Base-by-base conservation (phyloP, 225 moss, liverwort and hornwort species). In the Anthoceros angustus region DNA sequence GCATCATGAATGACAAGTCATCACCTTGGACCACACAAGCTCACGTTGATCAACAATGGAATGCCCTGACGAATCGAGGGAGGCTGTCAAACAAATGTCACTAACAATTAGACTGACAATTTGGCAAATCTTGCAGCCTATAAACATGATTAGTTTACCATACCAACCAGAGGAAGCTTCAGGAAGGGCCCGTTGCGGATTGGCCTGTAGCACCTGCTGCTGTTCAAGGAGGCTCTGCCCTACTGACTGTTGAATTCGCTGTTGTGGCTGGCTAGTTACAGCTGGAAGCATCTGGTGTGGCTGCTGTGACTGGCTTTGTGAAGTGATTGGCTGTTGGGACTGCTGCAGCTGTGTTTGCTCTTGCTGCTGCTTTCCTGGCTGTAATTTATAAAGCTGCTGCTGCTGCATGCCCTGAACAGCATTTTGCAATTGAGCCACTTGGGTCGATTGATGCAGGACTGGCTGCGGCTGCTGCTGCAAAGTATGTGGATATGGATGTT, bases 291-390 rank as follows among this genome's bases (percentile, higher is more conserved):
- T 72, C 65, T 78, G 81, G 42, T 64, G 64, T 64, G 82, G 73
- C 77, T 84, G 84, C 69, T 85, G 85, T 24, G 85, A 82, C 69
- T 85, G 85, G n/a, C 80, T 80, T 21, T 79, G 80, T 32, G 82
- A 79, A 68, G 85, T 75, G 67, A 75, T 65, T 46, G 74, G 70
- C 63, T 67, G 72, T 64, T 78, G 80, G 71, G 78, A 78, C 73
- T 73, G 77, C n/a, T 63, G 43, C 16, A 32, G 43, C 12, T 42
- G 26, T 21, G 8, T 42, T 42, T 42, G 46, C 24, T 80, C 78
- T 72, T 82, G 84, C 70, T 84, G 84, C 55, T 84, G 81, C 67
- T 84, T 84, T 62, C 76, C 71, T 62, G 78, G 82, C 72, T 85
- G 84, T 71, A 80, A 79, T 68, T 81, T 82, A 41, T 79, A 38